A percentile compares a stretch with the other conserved stretches of the same genome.
Evolutionary conservation across 805 yeast species (phyloP).

Genomic region (Helenozyma baotianmanensis): DNA sequence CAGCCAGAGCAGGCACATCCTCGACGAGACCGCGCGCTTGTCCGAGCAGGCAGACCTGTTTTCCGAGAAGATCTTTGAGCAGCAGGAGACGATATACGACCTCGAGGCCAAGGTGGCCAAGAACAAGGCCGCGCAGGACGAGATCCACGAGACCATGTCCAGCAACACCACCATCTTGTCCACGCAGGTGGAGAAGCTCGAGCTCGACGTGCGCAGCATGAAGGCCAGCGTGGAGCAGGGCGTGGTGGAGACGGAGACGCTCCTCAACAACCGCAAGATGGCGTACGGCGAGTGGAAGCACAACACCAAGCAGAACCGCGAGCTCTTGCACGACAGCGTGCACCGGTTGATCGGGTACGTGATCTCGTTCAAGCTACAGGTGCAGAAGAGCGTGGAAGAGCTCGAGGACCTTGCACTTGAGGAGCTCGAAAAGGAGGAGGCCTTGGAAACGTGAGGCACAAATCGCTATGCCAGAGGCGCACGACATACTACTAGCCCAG

Average conservation of each 20-base stretch:
- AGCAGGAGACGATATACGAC: slow-evolving; percentile 51
- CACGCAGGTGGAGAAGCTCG: slow-evolving; percentile 63
- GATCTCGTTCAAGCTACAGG: slow-evolving; percentile 59
- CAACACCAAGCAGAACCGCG: slow-evolving; percentile 44
- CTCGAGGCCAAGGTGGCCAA: slow-evolving; percentile 54
- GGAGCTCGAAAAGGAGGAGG: slow-evolving; percentile 25
- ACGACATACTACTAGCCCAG: too few relatives aligned
- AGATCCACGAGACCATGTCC: slow-evolving; percentile 49
- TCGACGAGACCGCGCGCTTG: slow-evolving; percentile 53
- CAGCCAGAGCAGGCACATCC: slow-evolving; percentile 41
- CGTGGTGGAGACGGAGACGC: slow-evolving; percentile 41
- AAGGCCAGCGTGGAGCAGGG: slow-evolving; percentile 47
- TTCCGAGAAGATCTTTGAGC: slow-evolving; percentile 52
- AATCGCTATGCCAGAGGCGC: too few relatives aligned
- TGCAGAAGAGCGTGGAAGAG: slow-evolving; percentile 61
- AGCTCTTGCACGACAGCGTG: slow-evolving; percentile 48
- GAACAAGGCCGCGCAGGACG: slow-evolving; percentile 50
- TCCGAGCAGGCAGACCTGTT: slow-evolving; percentile 58
- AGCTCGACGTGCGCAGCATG: slow-evolving; percentile 50
- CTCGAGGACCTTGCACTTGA: slow-evolving; percentile 45
- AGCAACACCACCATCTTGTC: slow-evolving; percentile 49
- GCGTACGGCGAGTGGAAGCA: slow-evolving; percentile 48
- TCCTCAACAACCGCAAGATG: slow-evolving; percentile 46
- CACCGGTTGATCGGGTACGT: slow-evolving; percentile 55
- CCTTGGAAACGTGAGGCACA: neutral